These are phyloP conservation scores for Spergularia marina DNA, from an alignment of 148 eudicot genomes.

Conservation along the genomic window DNA sequence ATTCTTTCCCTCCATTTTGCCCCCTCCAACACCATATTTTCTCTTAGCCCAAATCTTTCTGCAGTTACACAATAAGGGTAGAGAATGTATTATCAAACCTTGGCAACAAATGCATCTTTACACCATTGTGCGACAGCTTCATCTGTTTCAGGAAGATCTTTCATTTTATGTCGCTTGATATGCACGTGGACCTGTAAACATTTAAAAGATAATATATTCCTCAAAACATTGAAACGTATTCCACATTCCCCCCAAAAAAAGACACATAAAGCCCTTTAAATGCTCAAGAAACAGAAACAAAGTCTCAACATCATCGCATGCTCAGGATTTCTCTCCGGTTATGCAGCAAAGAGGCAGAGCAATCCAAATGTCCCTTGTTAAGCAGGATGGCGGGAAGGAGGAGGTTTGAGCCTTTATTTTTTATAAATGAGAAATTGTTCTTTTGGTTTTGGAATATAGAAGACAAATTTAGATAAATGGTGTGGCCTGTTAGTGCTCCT, in stretches of 20 bases:
- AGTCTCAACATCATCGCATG: background rate
- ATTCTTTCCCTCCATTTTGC: too few species aligned
- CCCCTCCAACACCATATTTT: too few species aligned
- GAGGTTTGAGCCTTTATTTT: too few species aligned
- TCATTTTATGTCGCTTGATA: slow-evolving; percentile 74
- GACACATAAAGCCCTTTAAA: background rate
- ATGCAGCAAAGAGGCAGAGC: too few species aligned
- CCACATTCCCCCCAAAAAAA: background rate
- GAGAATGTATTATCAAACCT: slow-evolving; percentile 44
- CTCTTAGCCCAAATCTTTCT: too few species aligned
- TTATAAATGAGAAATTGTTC: background rate
- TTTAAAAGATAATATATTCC: slow-evolving; percentile 3
- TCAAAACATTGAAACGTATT: background rate
- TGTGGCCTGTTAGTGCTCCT: too few species aligned
- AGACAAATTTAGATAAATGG: too few species aligned
- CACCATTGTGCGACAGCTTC: slow-evolving; percentile 97
- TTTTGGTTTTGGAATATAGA: background rate
- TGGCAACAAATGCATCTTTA: slow-evolving; percentile 71
- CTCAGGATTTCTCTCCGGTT: background rate
- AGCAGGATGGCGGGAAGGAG: too few species aligned
- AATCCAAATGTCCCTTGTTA: too few species aligned
- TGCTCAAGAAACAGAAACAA: background rate
- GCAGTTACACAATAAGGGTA: background rate
- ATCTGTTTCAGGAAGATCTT: slow-evolving; percentile 80
- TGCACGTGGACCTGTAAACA: slow-evolving; percentile 75